These are phyloP conservation scores for Saccharomycodes ludwigii DNA, from an alignment of 805 yeast species.

Conservation along the genomic window DNA sequence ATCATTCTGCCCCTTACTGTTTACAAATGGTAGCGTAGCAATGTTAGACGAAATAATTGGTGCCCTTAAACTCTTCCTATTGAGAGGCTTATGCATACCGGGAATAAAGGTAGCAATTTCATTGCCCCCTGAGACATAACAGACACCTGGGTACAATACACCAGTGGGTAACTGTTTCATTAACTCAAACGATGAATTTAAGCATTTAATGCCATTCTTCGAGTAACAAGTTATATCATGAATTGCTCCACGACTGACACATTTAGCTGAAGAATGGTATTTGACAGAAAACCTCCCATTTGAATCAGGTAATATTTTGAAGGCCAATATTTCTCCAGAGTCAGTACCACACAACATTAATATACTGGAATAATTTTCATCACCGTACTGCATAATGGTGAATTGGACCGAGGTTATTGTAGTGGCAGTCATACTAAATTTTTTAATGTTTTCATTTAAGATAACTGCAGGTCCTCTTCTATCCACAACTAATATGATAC, in stretches of 20 bases:
- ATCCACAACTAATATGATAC: slow-evolving; percentile 66
- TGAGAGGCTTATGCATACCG: slow-evolving; percentile 51
- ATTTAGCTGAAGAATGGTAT: slow-evolving; percentile 34
- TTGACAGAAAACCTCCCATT: slow-evolving; percentile 50
- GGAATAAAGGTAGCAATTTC: slow-evolving; percentile 38
- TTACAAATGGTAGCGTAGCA: slow-evolving; percentile 25
- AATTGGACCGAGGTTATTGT: slow-evolving; percentile 55
- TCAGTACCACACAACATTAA: slow-evolving; percentile 66
- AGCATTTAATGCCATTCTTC: slow-evolving; percentile 46
- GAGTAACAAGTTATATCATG: slow-evolving; percentile 46
- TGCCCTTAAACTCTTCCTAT: slow-evolving; percentile 39
- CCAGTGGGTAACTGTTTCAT: slow-evolving; percentile 54
- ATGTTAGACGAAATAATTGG: slow-evolving; percentile 38
- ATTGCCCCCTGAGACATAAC: slow-evolving; percentile 40
- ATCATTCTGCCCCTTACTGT: slow-evolving; percentile 14
- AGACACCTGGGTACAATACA: slow-evolving; percentile 44
- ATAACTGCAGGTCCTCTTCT: slow-evolving; percentile 69
- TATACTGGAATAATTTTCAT: slow-evolving; percentile 62
- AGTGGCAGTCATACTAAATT: slow-evolving; percentile 16
- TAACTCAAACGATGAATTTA: slow-evolving; percentile 46
- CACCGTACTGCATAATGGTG: slow-evolving; percentile 54
- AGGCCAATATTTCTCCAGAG: slow-evolving; percentile 55
- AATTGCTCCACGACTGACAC: slow-evolving; percentile 38
- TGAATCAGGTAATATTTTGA: slow-evolving; percentile 50
- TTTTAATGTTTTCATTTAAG: slow-evolving; percentile 25